These are phyloP conservation scores for Macroventuria anomochaeta DNA, from an alignment of 2,329 filamentous ascomycete genomes.

Conservation along the genomic window DNA sequence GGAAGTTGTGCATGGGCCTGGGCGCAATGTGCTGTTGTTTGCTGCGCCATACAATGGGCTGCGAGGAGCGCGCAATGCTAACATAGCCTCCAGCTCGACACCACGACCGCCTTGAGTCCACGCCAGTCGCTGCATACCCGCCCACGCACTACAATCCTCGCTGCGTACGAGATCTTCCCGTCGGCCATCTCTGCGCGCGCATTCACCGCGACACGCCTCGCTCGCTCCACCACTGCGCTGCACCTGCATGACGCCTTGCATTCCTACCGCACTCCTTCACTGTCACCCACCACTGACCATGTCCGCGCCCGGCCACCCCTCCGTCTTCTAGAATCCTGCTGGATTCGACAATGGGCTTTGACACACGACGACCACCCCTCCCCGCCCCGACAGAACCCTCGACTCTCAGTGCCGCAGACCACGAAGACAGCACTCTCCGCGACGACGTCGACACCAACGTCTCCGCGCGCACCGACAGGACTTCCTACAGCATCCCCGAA, in stretches of 20 bases:
- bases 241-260: slow-evolving; percentile 2
- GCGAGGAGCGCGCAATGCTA: slow-evolving; percentile 6
- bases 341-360: slow-evolving; percentile 53
- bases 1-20: too few relatives aligned
- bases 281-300: slow-evolving; percentile 31
- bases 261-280: neutral
- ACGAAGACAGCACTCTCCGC: slow-evolving; percentile 51
- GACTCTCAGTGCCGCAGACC: slow-evolving; percentile 66
- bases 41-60: neutral
- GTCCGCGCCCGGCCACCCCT: slow-evolving; percentile 34
- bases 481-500: slow-evolving; percentile 80
- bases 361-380: slow-evolving; percentile 66
- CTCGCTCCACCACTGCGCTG: neutral
- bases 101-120: neutral
- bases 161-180: too few relatives aligned
- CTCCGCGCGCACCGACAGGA: slow-evolving; percentile 71
- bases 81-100: slow-evolving; percentile 1
- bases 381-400: slow-evolving; percentile 81
- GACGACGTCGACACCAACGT: slow-evolving; percentile 69
- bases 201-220: neutral
- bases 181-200: too few relatives aligned
- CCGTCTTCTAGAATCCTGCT: slow-evolving; percentile 38
- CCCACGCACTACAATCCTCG: too few relatives aligned
- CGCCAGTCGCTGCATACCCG: neutral
- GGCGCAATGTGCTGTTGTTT: neutral